Evolutionary conservation across 2,329 filamentous ascomycete species (phyloP).

Genomic region (Diaporthe sp.): DNA sequence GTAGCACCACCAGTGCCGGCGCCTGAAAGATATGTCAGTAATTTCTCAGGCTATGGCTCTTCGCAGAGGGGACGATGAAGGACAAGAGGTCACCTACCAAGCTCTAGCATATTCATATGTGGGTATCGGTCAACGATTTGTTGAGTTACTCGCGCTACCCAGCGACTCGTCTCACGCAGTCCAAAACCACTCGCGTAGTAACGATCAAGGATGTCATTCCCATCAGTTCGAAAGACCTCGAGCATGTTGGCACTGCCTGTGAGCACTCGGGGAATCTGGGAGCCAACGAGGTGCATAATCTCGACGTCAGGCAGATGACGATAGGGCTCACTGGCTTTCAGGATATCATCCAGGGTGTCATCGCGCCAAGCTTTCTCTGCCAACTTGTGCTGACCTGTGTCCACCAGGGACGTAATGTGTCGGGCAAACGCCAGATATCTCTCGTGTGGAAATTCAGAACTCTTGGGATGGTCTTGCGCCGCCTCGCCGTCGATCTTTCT

Average conservation of each 20-base stretch:
- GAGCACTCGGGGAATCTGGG: slow-evolving; percentile 33
- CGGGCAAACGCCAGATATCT: slow-evolving; percentile 35
- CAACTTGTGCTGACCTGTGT: neutral
- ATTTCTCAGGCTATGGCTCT: neutral
- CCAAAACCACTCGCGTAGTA: slow-evolving; percentile 17
- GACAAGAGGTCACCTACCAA: slow-evolving; percentile 31
- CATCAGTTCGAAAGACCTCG: slow-evolving; percentile 34
- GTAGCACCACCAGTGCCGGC: slow-evolving; percentile 55
- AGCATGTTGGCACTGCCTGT: slow-evolving; percentile 44
- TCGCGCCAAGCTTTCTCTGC: slow-evolving; percentile 7
- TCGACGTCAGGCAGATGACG: slow-evolving; percentile 32
- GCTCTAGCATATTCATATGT: slow-evolving; percentile 44
- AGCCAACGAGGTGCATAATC: slow-evolving; percentile 37
- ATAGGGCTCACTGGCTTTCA: slow-evolving; percentile 22
- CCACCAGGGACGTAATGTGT: slow-evolving; percentile 8
- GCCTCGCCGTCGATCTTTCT: slow-evolving; percentile 23
- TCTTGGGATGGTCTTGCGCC: slow-evolving; percentile 18
- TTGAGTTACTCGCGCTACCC: slow-evolving; percentile 11
- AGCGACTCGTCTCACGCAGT: slow-evolving; percentile 8
- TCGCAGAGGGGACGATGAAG: neutral
- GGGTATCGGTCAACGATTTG: slow-evolving; percentile 31
- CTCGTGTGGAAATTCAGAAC: neutral
- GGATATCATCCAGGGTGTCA: slow-evolving; percentile 17
- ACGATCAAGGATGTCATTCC: neutral
- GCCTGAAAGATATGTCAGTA: neutral